Conservation (phyloP, 2,329 filamentous ascomycete genomes). For the Cladosporium sp. region DNA sequence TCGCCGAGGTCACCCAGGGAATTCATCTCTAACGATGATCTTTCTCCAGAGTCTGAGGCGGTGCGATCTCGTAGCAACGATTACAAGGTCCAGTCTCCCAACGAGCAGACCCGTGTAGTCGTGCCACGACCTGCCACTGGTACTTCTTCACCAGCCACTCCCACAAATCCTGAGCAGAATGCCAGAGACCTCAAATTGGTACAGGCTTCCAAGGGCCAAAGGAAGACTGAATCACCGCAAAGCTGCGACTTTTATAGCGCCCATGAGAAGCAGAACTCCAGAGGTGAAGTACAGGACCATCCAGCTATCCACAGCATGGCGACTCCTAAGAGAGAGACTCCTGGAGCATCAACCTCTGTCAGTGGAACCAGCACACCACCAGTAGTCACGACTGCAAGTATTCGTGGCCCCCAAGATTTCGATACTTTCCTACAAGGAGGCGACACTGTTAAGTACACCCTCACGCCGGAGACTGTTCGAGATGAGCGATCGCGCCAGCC, state of each 20-base stretch:
- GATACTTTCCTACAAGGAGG: conserved; percentile 44
- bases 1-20: background rate
- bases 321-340: conserved; percentile 15
- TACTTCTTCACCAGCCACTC: background rate
- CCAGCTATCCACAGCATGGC: conserved; percentile 25
- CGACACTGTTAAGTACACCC: conserved; percentile 48
- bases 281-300: conserved; percentile 23
- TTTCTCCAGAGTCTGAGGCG: background rate
- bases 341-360: background rate
- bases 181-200: background rate
- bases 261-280: background rate
- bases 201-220: background rate
- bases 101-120: background rate
- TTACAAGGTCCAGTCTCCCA: conserved; percentile 1
- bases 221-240: background rate
- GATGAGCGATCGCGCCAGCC: conserved; percentile 29
- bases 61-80: background rate
- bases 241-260: background rate
- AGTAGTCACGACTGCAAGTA: conserved; percentile 27
- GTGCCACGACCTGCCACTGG: background rate
- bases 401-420: conserved; percentile 39
- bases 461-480: conserved; percentile 45
- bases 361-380: conserved; percentile 10
- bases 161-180: background rate
- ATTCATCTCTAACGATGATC: background rate